phyloP scores from a whole-genome alignment of 2,329 filamentous ascomycete species.

The Pseudodiploospora longispora region DNA sequence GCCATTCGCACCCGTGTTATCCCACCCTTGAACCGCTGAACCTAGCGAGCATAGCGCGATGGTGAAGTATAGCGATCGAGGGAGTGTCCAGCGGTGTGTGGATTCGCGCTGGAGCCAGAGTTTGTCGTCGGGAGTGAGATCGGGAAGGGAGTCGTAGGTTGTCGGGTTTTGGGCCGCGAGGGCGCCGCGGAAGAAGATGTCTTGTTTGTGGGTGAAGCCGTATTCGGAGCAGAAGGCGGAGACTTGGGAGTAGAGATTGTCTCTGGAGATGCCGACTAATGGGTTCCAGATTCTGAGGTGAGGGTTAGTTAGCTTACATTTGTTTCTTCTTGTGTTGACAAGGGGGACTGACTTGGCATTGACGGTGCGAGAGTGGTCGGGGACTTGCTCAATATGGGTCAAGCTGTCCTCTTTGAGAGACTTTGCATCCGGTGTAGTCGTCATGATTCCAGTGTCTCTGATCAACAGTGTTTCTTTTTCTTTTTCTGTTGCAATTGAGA shows the following conservation, averaged over 20 bases:
- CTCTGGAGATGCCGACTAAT: constrained; percentile 15
- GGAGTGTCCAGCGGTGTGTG: constrained; percentile 21
- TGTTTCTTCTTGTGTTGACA: too few relatives aligned
- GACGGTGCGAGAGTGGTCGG: constrained; percentile 21
- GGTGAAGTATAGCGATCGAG: constrained; percentile 17
- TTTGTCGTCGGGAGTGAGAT: constrained; percentile 18
- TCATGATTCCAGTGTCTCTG: neutral
- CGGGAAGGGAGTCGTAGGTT: constrained; percentile 13
- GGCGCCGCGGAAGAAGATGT: constrained; percentile 20
- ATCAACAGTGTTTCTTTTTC: too few relatives aligned
- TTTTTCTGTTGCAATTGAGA: too few relatives aligned
- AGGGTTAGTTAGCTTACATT: neutral
- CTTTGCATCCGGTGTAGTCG: constrained; percentile 3
- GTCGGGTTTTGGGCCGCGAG: constrained; percentile 19
- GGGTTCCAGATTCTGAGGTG: constrained; percentile 19
- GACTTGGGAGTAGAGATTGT: constrained; percentile 15
- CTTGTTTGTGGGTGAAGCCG: constrained; percentile 17
- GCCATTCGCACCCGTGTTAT: constrained; percentile 33
- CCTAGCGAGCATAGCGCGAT: constrained; percentile 22
- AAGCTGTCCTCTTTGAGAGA: constrained; percentile 15
- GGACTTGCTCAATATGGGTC: constrained; percentile 12
- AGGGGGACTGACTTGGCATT: constrained; percentile 19
- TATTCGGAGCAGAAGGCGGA: constrained; percentile 18
- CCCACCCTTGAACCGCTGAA: constrained; percentile 33
- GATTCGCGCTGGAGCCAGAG: constrained; percentile 15